These are phyloP conservation scores for Colletotrichum tabaci DNA, from an alignment of 2,329 filamentous ascomycete genomes.

Conservation along the genomic window DNA sequence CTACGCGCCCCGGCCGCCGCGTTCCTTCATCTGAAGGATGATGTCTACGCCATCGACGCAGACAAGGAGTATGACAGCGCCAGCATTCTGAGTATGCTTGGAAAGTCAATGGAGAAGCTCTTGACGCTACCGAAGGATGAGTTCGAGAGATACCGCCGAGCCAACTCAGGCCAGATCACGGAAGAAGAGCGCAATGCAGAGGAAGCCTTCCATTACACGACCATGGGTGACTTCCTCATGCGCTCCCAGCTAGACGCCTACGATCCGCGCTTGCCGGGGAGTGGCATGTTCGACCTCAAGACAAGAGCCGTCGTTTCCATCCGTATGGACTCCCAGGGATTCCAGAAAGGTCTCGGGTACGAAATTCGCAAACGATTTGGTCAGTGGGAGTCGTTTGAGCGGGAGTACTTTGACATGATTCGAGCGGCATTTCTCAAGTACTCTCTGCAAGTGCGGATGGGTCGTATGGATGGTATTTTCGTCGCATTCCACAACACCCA, in stretches of 20 bases:
- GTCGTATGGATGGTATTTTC: conserved; percentile 98
- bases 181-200: conserved; percentile 80
- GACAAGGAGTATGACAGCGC: conserved; percentile 92
- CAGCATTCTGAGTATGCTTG: conserved; percentile 91
- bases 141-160: conserved; percentile 86
- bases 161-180: conserved; percentile 76
- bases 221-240: conserved; percentile 90
- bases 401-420: conserved; percentile 98
- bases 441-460: conserved; percentile 95
- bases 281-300: conserved; percentile 96
- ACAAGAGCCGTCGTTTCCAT: conserved; percentile 93
- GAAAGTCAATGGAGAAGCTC: conserved; percentile 97
- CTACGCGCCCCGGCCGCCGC: conserved; percentile 82
- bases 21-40: conserved; percentile 86
- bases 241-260: conserved; percentile 94
- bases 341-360: conserved; percentile 85
- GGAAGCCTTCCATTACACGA: conserved; percentile 91
- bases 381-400: conserved; percentile 90
- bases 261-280: conserved; percentile 87
- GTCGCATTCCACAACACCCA: conserved; percentile 96
- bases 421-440: conserved; percentile 96
- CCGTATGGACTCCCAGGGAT: conserved; percentile 85
- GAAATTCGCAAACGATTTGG: conserved; percentile 85
- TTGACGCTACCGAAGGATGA: conserved; percentile 86
- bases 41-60: conserved; percentile 93